Conservation (phyloP, 148 eudicot genomes). For the Salicornia ramosissima region DNA sequence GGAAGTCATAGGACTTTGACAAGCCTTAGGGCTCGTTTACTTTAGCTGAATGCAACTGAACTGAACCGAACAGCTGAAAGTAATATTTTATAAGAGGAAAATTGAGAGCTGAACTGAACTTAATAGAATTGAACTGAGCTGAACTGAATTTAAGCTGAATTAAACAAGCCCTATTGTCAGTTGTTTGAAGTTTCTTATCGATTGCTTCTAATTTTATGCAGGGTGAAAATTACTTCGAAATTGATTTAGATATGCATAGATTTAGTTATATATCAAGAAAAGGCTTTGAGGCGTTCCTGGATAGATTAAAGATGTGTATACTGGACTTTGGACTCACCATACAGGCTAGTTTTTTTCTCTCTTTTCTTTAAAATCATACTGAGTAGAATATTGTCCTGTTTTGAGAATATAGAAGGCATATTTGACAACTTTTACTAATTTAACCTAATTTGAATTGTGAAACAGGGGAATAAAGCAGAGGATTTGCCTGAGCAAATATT, state of each 20-base stretch:
- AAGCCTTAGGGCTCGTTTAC: too few species aligned
- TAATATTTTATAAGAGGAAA: too few species aligned
- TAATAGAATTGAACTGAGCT: too few species aligned
- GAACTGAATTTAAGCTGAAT: too few species aligned
- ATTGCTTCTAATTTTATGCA: conserved; percentile 30
- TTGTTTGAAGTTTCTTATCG: background rate
- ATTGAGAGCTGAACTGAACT: too few species aligned
- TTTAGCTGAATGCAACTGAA: too few species aligned
- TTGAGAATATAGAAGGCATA: background rate
- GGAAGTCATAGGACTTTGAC: too few species aligned
- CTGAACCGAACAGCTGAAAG: too few species aligned
- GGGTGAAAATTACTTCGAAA: conserved; percentile 95
- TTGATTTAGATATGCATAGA: conserved; percentile 94
- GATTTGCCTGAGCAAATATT: conserved; percentile 92
- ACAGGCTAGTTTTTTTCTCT: conserved; percentile 51
- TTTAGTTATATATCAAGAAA: conserved; percentile 93
- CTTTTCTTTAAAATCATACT: background rate
- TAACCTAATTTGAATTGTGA: background rate
- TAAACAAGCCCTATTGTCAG: too few species aligned
- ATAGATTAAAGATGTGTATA: conserved; percentile 65
- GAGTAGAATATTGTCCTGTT: background rate
- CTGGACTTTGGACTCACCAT: conserved; percentile 90
- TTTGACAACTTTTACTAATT: background rate
- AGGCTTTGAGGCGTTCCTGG: conserved; percentile 78
- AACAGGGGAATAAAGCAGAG: conserved; percentile 87